These are phyloP conservation scores for Aspergillus tamarii DNA, from an alignment of 2,329 filamentous ascomycete genomes.

Conservation along the genomic window DNA sequence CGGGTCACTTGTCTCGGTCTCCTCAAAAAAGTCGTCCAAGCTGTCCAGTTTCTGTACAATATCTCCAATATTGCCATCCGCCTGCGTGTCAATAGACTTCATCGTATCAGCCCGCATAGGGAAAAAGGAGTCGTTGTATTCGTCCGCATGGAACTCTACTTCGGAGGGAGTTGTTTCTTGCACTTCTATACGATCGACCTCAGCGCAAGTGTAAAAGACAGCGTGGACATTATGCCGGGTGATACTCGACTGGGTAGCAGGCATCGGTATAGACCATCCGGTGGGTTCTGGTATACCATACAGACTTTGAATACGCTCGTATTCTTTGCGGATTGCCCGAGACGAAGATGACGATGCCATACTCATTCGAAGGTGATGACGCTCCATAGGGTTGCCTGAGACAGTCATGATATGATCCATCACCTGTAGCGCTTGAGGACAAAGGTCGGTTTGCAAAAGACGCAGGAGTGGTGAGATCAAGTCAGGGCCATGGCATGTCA, in stretches of 20 bases:
- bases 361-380: conserved; percentile 94
- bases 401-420: conserved; percentile 95
- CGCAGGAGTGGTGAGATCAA: conserved; percentile 90
- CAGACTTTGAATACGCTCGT: conserved; percentile 88
- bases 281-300: conserved; percentile 96
- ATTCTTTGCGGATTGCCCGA: conserved; percentile 85
- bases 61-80: conserved; percentile 73
- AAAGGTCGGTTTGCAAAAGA: conserved; percentile 88
- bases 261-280: conserved; percentile 94
- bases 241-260: conserved; percentile 82
- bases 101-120: conserved; percentile 85
- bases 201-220: conserved; percentile 91
- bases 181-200: conserved; percentile 61
- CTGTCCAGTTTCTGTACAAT: conserved; percentile 79
- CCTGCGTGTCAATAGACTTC: conserved; percentile 75
- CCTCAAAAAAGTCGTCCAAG: conserved; percentile 80
- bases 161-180: conserved; percentile 74
- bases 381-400: conserved; percentile 88
- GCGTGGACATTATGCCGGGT: conserved; percentile 93
- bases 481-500: conserved; percentile 89
- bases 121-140: conserved; percentile 78
- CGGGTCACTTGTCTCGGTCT: conserved; percentile 63
- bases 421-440: conserved; percentile 87
- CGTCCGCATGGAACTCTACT: conserved; percentile 89
- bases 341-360: conserved; percentile 85